These are phyloP conservation scores for Pisolithus sp. DNA, from an alignment of 768 basidiomycete species.

Conservation along the genomic window DNA sequence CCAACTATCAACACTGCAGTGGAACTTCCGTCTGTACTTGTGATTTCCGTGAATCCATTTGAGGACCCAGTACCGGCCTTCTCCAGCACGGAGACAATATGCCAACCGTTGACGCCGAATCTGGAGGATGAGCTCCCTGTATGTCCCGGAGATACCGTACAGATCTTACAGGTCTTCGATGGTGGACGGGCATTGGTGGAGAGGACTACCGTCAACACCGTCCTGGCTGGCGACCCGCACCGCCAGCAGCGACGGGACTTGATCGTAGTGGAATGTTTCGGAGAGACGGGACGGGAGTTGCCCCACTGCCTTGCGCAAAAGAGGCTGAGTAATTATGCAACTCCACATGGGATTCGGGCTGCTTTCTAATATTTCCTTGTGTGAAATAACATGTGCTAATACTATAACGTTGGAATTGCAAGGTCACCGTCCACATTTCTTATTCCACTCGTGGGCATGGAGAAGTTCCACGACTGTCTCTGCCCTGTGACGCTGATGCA, in stretches of 20 bases:
- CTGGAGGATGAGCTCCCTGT: slow-evolving; percentile 57
- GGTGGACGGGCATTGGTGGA: slow-evolving; percentile 70
- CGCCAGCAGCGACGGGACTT: slow-evolving; percentile 34
- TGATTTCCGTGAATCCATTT: slow-evolving; percentile 26
- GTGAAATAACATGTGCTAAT: no score
- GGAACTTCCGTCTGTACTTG: background rate
- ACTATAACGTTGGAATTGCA: no score
- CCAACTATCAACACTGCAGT: slow-evolving; percentile 9
- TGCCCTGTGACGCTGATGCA: slow-evolving; percentile 96
- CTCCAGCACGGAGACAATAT: slow-evolving; percentile 41
- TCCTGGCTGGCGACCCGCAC: background rate
- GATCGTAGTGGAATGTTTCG: slow-evolving; percentile 67
- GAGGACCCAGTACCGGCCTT: slow-evolving; percentile 30
- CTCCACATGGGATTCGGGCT: background rate
- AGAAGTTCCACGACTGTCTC: slow-evolving; percentile 30
- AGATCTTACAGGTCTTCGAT: slow-evolving; percentile 49
- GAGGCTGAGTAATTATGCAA: slow-evolving; percentile 37
- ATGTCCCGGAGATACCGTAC: slow-evolving; percentile 43
- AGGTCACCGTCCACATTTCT: no score
- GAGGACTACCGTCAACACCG: slow-evolving; percentile 22
- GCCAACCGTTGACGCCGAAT: slow-evolving; percentile 50
- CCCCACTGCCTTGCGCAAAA: slow-evolving; percentile 45
- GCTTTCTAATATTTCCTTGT: no score
- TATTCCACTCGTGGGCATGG: no score
- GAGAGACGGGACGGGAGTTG: slow-evolving; percentile 40